Conservation (phyloP, 305 asterid species). For the Fraxinus velutina region DNA sequence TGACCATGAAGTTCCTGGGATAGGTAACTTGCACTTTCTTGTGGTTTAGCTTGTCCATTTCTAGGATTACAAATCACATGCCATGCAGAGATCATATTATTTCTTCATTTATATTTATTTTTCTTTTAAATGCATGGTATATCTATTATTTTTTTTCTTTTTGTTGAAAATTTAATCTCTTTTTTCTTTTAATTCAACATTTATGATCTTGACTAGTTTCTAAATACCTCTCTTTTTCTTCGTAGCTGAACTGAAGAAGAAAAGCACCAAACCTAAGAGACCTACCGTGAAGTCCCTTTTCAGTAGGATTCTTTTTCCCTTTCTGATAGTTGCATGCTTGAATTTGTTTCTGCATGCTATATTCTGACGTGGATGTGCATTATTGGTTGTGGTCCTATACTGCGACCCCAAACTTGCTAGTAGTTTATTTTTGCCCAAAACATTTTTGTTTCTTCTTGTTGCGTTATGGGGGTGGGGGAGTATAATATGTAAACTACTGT, state of each 20-base stretch:
- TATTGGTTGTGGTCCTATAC: neutral
- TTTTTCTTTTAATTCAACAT: neutral
- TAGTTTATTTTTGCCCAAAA: neutral
- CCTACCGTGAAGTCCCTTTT: conserved; percentile 93
- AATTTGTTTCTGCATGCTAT: neutral
- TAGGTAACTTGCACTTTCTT: conserved; percentile 23
- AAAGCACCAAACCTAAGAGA: conserved; percentile 78
- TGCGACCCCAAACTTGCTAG: neutral
- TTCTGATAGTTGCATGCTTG: neutral
- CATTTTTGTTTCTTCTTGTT: neutral
- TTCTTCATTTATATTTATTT: neutral
- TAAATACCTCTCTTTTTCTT: conserved; percentile 8
- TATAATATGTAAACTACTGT: neutral
- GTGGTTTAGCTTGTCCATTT: neutral
- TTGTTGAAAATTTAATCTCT: neutral
- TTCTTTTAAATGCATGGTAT: neutral
- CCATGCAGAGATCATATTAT: neutral
- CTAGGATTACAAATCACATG: neutral
- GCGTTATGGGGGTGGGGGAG: neutral
- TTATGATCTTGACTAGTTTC: neutral
- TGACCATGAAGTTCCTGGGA: conserved; percentile 79
- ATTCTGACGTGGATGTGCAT: neutral
- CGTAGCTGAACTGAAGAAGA: conserved; percentile 87
- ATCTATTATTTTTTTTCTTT: neutral
- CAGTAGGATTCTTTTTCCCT: conserved; percentile 51